A percentile compares a stretch with the other conserved stretches of the same genome.
These are phyloP conservation scores for Pyrenochaeta sp. DNA, from an alignment of 2,329 filamentous ascomycete species.

Conservation along the genomic window DNA sequence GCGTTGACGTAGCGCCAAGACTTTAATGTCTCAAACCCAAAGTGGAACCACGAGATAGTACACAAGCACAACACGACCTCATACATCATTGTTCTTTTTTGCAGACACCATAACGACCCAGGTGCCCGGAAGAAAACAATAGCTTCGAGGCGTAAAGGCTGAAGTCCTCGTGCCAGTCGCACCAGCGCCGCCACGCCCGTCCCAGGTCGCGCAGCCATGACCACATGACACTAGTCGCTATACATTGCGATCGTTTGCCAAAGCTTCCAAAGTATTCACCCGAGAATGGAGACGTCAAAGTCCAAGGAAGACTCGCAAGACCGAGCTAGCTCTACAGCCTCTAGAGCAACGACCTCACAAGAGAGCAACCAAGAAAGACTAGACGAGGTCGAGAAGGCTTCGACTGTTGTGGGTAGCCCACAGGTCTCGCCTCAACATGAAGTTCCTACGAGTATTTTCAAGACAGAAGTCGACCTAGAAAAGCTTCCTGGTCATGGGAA, in stretches of 20 bases:
- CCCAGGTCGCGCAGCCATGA: not conserved
- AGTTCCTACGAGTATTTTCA: slow-evolving; percentile 35
- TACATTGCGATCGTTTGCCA: not conserved
- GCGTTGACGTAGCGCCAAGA: slow-evolving; percentile 1
- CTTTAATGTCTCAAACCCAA: not conserved
- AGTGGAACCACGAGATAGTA: not conserved
- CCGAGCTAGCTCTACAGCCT: slow-evolving; percentile 33
- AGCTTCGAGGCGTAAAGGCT: not conserved
- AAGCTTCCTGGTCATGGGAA: slow-evolving; percentile 36
- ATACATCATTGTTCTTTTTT: not conserved
- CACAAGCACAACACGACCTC: not conserved
- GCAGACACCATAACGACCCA: not conserved
- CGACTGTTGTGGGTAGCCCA: slow-evolving; percentile 36
- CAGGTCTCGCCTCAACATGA: slow-evolving; percentile 35
- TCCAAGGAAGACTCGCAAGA: slow-evolving; percentile 32
- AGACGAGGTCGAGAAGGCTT: slow-evolving; percentile 38
- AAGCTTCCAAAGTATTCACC: not conserved
- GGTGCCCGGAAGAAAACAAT: not conserved
- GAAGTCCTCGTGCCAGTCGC: not conserved
- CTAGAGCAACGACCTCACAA: slow-evolving; percentile 33
- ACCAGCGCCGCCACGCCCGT: not conserved
- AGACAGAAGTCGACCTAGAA: slow-evolving; percentile 43
- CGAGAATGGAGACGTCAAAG: slow-evolving; percentile 31
- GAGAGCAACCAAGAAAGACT: slow-evolving; percentile 37
- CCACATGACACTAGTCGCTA: not conserved